A percentile compares a stretch with the other conserved stretches of the same genome.
Conservation (phyloP, 1,139 yeast genomes). For the Hyphopichia buzzinii region DNA sequence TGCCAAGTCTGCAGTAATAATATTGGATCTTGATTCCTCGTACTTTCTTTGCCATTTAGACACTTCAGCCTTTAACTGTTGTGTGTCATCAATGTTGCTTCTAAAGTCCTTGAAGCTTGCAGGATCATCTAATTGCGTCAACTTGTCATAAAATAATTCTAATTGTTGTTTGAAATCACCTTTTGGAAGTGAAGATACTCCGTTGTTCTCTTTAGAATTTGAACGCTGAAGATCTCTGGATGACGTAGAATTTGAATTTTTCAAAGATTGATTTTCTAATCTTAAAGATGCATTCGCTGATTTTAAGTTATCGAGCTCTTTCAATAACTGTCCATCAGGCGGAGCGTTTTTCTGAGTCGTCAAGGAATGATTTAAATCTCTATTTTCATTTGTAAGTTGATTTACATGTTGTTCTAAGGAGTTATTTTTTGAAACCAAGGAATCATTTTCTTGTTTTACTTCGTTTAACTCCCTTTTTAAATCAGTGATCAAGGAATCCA, state of each 20-base stretch:
- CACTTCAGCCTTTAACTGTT: slow-evolving; percentile 30
- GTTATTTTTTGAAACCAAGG: slow-evolving; percentile 16
- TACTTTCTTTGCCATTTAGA: slow-evolving; percentile 47
- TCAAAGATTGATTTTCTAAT: slow-evolving; percentile 41
- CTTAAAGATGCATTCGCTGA: slow-evolving; percentile 35
- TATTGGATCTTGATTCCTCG: slow-evolving; percentile 38
- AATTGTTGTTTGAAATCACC: slow-evolving; percentile 16
- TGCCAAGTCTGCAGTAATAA: slow-evolving; percentile 23
- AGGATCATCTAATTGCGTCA: slow-evolving; percentile 21
- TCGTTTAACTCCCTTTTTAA: slow-evolving; percentile 8
- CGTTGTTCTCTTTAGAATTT: slow-evolving; percentile 6
- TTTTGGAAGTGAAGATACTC: slow-evolving; percentile 1
- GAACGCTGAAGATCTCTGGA: slow-evolving; percentile 12
- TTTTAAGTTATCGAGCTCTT: slow-evolving; percentile 28
- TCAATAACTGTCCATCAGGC: slow-evolving; percentile 9
- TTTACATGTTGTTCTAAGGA: slow-evolving; percentile 25
- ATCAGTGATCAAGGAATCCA: slow-evolving; percentile 33
- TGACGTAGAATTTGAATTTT: slow-evolving; percentile 18
- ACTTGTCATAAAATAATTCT: slow-evolving; percentile 29
- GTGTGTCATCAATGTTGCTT: slow-evolving; percentile 8
- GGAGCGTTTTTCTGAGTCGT: slow-evolving; percentile 8
- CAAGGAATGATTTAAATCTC: slow-evolving; percentile 21
- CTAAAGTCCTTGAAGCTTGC: slow-evolving; percentile 9
- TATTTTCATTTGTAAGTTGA: slow-evolving; percentile 19
- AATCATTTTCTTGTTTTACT: slow-evolving; percentile 13